Evolutionary conservation across 148 eudicot genomes (phyloP).

Genomic region (Pouteria glomerata): DNA sequence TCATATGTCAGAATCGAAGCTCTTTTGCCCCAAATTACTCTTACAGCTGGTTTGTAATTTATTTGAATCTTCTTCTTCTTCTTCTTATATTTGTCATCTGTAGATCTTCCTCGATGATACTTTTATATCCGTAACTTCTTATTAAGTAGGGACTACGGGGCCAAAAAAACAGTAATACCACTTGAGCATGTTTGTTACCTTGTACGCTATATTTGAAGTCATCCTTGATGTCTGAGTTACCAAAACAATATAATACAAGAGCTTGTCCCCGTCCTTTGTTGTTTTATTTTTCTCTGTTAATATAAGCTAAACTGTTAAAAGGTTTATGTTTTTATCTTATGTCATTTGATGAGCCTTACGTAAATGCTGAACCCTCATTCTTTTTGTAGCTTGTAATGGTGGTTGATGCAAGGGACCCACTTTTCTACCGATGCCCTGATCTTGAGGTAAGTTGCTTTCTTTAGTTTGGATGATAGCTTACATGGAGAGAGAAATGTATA

Average conservation of each 20-base stretch:
- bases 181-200: not conserved
- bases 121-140: too few species aligned
- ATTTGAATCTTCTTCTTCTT: too few species aligned
- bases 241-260: not conserved
- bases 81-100: too few species aligned
- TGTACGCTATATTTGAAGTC: not conserved
- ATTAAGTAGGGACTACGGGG: not conserved
- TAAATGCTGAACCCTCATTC: constrained; percentile 10
- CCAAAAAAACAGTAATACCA: not conserved
- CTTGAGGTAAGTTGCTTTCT: constrained; percentile 64
- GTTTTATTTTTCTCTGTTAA: not conserved
- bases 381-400: constrained; percentile 89
- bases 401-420: constrained; percentile 95
- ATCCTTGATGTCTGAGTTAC: not conserved
- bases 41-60: too few species aligned
- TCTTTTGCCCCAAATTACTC: too few species aligned
- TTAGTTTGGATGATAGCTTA: not conserved
- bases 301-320: not conserved
- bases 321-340: not conserved
- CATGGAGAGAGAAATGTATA: too few species aligned
- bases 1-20: too few species aligned
- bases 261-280: not conserved
- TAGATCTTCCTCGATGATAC: too few species aligned
- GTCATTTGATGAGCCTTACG: not conserved
- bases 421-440: constrained; percentile 96